These are phyloP conservation scores for Colletotrichum sublineola DNA, from an alignment of 2,329 filamentous ascomycete species.

Conservation along the genomic window DNA sequence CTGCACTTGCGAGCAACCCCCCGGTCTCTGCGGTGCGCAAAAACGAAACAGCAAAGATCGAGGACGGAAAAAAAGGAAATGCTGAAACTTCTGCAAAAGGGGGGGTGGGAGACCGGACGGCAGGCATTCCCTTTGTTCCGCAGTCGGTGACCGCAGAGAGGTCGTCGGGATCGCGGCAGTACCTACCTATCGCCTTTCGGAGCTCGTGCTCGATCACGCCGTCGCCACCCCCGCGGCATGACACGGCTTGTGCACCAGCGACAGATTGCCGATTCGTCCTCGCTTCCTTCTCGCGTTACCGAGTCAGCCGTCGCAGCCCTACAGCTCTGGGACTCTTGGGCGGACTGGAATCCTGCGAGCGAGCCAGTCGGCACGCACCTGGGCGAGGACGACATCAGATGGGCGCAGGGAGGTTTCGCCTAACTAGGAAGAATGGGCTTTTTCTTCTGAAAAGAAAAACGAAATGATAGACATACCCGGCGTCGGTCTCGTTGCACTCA, in stretches of 20 bases:
- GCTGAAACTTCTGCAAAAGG: neutral
- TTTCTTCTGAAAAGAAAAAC: neutral
- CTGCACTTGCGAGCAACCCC: neutral
- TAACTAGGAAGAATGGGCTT: neutral
- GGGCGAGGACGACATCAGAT: conserved; percentile 6
- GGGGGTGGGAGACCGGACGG: neutral
- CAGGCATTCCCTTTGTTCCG: conserved; percentile 28
- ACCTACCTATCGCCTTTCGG: neutral
- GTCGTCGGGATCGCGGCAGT: neutral
- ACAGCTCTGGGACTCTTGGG: neutral
- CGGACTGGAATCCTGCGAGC: conserved; percentile 14
- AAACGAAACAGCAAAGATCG: conserved; percentile 15
- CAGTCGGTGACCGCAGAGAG: neutral
- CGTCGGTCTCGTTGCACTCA: neutral
- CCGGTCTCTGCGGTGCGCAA: conserved; percentile 13
- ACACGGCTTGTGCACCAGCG: neutral
- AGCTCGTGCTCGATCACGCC: neutral
- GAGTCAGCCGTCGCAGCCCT: conserved; percentile 26
- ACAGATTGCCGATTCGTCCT: neutral
- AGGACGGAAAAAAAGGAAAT: conserved; percentile 3
- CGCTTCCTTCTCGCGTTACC: neutral
- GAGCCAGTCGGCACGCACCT: conserved; percentile 15
- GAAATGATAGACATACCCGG: neutral
- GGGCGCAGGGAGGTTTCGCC: neutral
- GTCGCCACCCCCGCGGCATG: neutral